phyloP scores from a whole-genome alignment of 2,329 filamentous ascomycete genomes.

The Fusarium verticillioides region DNA sequence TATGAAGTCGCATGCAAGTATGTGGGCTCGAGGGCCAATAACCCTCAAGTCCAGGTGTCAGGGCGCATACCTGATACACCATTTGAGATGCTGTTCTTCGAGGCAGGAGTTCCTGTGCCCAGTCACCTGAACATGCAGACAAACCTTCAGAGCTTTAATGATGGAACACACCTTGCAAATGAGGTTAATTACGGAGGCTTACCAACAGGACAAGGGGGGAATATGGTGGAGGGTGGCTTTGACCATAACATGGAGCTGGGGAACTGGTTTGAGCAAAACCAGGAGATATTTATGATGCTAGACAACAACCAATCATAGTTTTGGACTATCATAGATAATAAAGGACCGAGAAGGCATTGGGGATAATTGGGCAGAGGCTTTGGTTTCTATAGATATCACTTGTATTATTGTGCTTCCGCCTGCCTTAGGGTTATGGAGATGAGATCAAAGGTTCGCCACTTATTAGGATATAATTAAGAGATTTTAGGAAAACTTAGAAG shows the following conservation, averaged over 20 bases:
- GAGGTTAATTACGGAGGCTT: neutral
- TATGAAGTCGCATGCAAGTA: conserved; percentile 9
- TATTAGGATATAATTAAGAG: too few relatives aligned
- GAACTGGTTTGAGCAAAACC: conserved; percentile 21
- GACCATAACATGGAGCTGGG: conserved; percentile 2
- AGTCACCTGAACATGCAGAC: neutral
- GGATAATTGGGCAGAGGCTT: too few relatives aligned
- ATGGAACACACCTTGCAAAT: rapidly evolving
- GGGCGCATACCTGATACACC: conserved; percentile 4
- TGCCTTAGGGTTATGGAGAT: too few relatives aligned
- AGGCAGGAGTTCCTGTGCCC: neutral
- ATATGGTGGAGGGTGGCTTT: neutral
- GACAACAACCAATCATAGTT: neutral
- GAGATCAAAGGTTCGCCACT: too few relatives aligned
- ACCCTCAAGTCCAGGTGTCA: neutral
- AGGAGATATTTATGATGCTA: conserved; percentile 20
- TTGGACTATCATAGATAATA: rapidly evolving
- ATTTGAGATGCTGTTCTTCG: conserved; percentile 13
- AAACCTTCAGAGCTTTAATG: rapidly evolving
- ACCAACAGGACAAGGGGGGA: rapidly evolving
- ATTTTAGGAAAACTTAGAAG: too few relatives aligned
- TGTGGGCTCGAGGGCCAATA: neutral
- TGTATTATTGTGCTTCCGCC: too few relatives aligned
- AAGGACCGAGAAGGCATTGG: rapidly evolving
- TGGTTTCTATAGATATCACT: too few relatives aligned